A percentile compares a stretch with the other conserved stretches of the same genome.
Evolutionary conservation across 2,329 filamentous ascomycete species (phyloP).

Genomic region (Aspergillus fischeri): DNA sequence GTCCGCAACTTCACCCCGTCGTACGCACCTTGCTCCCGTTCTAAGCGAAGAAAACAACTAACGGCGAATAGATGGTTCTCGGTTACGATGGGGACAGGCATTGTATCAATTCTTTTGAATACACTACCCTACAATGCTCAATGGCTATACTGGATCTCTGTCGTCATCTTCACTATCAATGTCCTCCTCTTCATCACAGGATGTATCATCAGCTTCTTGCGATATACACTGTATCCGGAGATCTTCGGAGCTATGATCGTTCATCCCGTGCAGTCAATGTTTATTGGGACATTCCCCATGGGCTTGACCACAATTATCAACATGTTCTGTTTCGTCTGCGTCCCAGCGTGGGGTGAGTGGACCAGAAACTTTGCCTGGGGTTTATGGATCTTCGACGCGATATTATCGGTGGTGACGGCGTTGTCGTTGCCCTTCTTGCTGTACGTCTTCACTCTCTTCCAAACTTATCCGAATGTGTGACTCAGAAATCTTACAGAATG

Average conservation of each 20-base stretch:
- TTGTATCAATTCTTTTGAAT: conserved; percentile 38
- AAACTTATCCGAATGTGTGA: neutral
- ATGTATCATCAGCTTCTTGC: conserved; percentile 50
- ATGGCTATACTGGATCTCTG: conserved; percentile 39
- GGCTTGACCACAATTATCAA: conserved; percentile 65
- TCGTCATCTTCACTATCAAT: conserved; percentile 35
- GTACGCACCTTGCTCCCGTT: conserved; percentile 13
- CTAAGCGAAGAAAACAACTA: neutral
- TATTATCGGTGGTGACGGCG: conserved; percentile 51
- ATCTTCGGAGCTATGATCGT: conserved; percentile 64
- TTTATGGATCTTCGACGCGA: conserved; percentile 56
- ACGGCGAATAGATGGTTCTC: conserved; percentile 35
- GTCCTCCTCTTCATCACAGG: conserved; percentile 31
- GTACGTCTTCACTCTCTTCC: conserved; percentile 25
- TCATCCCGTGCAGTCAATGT: conserved; percentile 64
- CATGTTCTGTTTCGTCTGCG: conserved; percentile 59
- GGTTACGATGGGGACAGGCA: conserved; percentile 41
- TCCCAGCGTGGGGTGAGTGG: conserved; percentile 58
- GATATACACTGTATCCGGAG: conserved; percentile 62
- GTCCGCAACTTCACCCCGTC: conserved; percentile 44
- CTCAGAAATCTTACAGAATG: conserved; percentile 16
- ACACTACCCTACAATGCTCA: conserved; percentile 35
- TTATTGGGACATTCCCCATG: conserved; percentile 66
- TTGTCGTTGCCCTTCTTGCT: conserved; percentile 56
- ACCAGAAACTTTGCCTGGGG: conserved; percentile 54